Evolutionary conservation across 306 rosid genomes (phyloP).

Genomic region (Casuarina equisetifolia): DNA sequence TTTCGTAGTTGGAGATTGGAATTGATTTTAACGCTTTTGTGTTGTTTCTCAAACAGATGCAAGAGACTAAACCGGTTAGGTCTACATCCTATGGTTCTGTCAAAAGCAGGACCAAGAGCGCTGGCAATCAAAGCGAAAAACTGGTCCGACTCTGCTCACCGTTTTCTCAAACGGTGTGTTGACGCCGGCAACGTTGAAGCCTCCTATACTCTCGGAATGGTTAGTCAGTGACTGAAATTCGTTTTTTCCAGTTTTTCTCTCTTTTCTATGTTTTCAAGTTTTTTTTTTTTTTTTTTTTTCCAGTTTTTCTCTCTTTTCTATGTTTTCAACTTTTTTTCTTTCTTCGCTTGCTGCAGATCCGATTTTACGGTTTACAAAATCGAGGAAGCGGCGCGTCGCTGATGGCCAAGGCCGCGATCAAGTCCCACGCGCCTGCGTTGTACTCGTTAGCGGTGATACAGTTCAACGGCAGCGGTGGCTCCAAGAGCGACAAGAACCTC

Average conservation of each 20-base stretch:
- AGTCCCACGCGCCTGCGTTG: slow-evolving; percentile 63
- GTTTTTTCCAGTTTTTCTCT: no score
- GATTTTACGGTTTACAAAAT: slow-evolving; percentile 75
- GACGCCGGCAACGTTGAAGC: slow-evolving; percentile 80
- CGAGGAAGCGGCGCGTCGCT: slow-evolving; percentile 62
- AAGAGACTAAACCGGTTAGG: slow-evolving; percentile 60
- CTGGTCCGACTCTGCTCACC: slow-evolving; percentile 70
- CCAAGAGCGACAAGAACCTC: slow-evolving; percentile 59
- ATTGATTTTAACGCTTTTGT: neutral
- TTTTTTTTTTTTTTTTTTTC: neutral
- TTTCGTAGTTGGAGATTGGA: neutral
- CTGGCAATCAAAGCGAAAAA: slow-evolving; percentile 46
- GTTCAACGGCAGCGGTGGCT: slow-evolving; percentile 90
- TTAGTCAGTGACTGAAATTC: slow-evolving; percentile 27
- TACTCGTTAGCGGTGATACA: slow-evolving; percentile 87
- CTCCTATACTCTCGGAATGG: slow-evolving; percentile 90
- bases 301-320: neutral
- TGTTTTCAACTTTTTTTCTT: neutral
- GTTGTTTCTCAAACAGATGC: slow-evolving; percentile 43
- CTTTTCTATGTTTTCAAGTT: neutral
- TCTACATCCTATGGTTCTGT: slow-evolving; percentile 57
- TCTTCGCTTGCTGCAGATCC: slow-evolving; percentile 48
- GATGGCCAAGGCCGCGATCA: slow-evolving; percentile 80
- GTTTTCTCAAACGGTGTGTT: slow-evolving; percentile 60
- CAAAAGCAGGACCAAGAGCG: slow-evolving; percentile 53